Base-by-base conservation (phyloP, 1,139 yeast genomes). In the Fermentozyma sake region DNA sequence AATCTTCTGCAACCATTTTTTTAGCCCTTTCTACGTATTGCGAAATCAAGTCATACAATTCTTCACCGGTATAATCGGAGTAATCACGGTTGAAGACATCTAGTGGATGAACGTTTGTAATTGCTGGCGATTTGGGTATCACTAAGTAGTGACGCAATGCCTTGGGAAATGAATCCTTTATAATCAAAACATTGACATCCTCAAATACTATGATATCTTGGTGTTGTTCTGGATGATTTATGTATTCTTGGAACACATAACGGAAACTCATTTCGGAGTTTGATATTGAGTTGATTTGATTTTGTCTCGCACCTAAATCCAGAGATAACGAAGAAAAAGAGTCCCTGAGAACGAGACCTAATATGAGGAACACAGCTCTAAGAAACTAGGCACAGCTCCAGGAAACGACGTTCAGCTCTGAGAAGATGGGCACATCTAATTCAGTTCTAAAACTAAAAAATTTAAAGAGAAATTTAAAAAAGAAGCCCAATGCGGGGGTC, bases 91-190 rank as follows among this genome's bases (percentile, higher is more conserved):
- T 42, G 33, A 82, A 68, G 2, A 71, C 84, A 12, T 55, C 56
- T 23, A 76, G 52, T 4, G 94, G 94, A 35, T 71, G 73, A 12
- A 42, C 33, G 12, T 41, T 50, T 3, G 82, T 66, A 14, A 69
- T 39, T 5, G 40, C 26, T 0, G 36, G 33, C 28, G 62, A 58
- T 33, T 79, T 57, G 2, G 93, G 89, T 16, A 84, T 51, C 2
- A 84, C 59, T 27, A 84, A 55, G 35, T 68, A 66, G 47, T 84
- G 95, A 14, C 73, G 58, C 10, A 57, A 41, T 1, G 89, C 58
- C 47, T 84, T 84, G 10, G 91, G 86, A 46, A 59, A 84, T 26
- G 50, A 50, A 48, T 84, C 94, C 25, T 55, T 54, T 12, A 84
- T 59, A 2, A 83, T 72, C 4, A 76, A 70, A 7, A 67, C 79